These are phyloP conservation scores for Boletus bicolor DNA, from an alignment of 768 basidiomycete species.

Conservation along the genomic window DNA sequence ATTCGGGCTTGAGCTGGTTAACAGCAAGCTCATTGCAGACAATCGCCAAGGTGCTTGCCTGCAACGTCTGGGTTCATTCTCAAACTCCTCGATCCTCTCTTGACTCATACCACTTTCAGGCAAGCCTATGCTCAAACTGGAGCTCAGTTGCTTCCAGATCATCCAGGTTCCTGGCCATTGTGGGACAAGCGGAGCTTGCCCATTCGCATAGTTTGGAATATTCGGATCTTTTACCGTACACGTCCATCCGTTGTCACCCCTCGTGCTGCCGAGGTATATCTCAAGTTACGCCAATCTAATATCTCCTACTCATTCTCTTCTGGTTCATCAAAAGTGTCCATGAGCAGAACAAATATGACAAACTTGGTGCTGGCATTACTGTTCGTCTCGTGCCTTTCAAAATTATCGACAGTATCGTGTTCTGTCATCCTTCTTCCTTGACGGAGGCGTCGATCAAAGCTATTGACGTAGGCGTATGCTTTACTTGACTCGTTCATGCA, in stretches of 20 bases:
- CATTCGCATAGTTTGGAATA: slow-evolving; percentile 17
- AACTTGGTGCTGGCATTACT: slow-evolving; percentile 36
- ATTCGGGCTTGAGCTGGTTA: slow-evolving; percentile 52
- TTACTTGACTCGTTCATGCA: not conserved
- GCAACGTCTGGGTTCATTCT: slow-evolving; percentile 53
- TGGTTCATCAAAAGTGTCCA: slow-evolving; percentile 39
- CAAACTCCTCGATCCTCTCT: not conserved
- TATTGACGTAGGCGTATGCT: slow-evolving; percentile 23
- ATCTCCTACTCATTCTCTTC: not conserved
- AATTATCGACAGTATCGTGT: slow-evolving; percentile 36
- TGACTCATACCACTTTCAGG: slow-evolving; percentile 18
- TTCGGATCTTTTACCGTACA: slow-evolving; percentile 17
- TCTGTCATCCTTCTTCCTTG: slow-evolving; percentile 40
- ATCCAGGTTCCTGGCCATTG: slow-evolving; percentile 25
- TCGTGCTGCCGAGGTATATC: slow-evolving; percentile 24
- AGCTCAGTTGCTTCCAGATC: slow-evolving; percentile 28
- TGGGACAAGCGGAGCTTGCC: slow-evolving; percentile 18
- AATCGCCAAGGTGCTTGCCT: slow-evolving; percentile 45
- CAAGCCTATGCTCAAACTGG: slow-evolving; percentile 24
- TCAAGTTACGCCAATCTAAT: not conserved
- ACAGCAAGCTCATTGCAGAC: slow-evolving; percentile 58
- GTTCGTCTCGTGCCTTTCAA: slow-evolving; percentile 30
- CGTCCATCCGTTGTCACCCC: slow-evolving; percentile 30
- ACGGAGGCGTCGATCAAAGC: slow-evolving; percentile 33
- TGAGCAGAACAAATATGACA: slow-evolving; percentile 37